Evolutionary conservation across 2,329 filamentous ascomycete genomes (phyloP).

Genomic region (Nemania serpens): DNA sequence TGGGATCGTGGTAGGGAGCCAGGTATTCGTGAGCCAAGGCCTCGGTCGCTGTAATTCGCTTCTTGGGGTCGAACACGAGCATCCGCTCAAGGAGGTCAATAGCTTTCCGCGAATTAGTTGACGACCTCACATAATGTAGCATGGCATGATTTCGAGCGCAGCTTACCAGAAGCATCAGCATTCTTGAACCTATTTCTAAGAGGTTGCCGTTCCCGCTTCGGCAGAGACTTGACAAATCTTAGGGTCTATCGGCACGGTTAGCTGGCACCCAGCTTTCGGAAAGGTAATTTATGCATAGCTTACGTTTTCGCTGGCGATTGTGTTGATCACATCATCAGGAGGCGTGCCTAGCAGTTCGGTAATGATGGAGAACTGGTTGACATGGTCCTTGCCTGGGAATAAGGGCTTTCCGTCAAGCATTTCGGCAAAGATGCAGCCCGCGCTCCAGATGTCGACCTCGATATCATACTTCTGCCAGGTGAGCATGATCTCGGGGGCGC

Average conservation of each 20-base stretch:
- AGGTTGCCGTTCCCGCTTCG: constrained; percentile 89
- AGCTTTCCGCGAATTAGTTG: constrained; percentile 49
- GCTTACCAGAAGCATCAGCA: constrained; percentile 78
- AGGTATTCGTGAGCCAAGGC: constrained; percentile 93
- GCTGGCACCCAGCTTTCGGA: constrained; percentile 7
- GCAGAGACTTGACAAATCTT: constrained; percentile 95
- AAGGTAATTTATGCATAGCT: constrained; percentile 44
- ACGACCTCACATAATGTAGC: background rate
- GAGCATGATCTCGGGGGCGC: constrained; percentile 98
- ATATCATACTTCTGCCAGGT: constrained; percentile 99
- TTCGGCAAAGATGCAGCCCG: constrained; percentile 97
- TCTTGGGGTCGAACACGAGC: constrained; percentile 98
- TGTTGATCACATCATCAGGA: constrained; percentile 97
- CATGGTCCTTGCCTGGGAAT: constrained; percentile 98
- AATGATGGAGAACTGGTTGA: constrained; percentile 99
- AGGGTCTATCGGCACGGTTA: constrained; percentile 66
- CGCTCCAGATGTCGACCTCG: constrained; percentile 99
- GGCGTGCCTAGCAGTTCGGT: constrained; percentile 95
- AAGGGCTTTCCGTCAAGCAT: constrained; percentile 98
- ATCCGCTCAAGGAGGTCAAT: constrained; percentile 94
- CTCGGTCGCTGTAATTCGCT: constrained; percentile 84
- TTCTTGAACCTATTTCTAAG: constrained; percentile 92
- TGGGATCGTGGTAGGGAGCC: constrained; percentile 94
- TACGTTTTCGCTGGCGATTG: constrained; percentile 97
- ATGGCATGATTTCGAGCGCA: background rate